Evolutionary conservation across 257 asterid genomes (phyloP), one percentile per base, ranked within the genome.

Genomic region (Penstemon newberryi): DNA sequence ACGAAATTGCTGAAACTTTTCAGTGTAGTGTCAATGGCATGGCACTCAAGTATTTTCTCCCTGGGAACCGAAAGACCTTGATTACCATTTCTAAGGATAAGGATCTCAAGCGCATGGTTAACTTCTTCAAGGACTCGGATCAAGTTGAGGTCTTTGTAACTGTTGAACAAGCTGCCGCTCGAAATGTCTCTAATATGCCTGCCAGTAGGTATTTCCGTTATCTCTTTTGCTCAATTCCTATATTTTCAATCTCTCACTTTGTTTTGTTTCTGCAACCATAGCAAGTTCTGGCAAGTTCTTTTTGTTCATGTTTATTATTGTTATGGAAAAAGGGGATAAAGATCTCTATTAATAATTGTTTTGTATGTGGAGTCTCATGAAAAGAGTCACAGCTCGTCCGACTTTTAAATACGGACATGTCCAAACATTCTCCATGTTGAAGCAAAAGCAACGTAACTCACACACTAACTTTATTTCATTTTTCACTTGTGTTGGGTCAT

Each of bases 31-130:
- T 66, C 4, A 81, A 79, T 77, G 84, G 80, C 60, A 82, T 94
- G 87, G 69, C 87, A 12, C 82, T 94, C 71, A 94, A 94, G 79
- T 94, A 94, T 78, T 91, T 94, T 63, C 95, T 94, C 65, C 97
- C 96, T 0, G 99, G 96, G 56, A 94, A 94, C 75, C 83, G 87
- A 44, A 90, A 90, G 86, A 93, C 96, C 45, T 83, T 94, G 81
- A 94, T 94, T 45, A 94, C 95, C 7, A 78, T 94, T 59, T 90
- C 97, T 0, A 94, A 94, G 81, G 96, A 94, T 69, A 94, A 94
- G 89, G 99, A 94, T 66, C 91, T 94, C 49, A 82, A 89, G 77
- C 96, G 97, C 57, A 90, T 94, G 97, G 76, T 94, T 62, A 91
- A 91, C 85, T 90, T 90, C 80, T 91, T 90, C 73, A 86, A 88